phyloP scores from a whole-genome alignment of 441 rosid species.

The Arabidopsis hybrid region DNA sequence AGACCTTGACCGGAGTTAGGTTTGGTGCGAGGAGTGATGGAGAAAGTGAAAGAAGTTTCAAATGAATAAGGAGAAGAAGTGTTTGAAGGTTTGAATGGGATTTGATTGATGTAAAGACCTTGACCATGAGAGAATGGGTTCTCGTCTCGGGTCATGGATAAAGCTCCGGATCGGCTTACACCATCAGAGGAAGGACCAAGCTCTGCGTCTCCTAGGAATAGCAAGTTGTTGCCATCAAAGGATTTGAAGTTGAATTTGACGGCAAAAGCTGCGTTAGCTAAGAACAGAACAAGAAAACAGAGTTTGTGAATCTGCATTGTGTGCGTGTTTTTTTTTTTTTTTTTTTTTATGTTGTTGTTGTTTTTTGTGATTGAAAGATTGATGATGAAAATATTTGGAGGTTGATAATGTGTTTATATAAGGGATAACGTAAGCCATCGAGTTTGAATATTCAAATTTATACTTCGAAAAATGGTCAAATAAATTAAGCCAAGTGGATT shows the following conservation, averaged over 20 bases:
- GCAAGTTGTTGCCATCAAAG: conserved; percentile 29
- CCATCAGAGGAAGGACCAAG: conserved; percentile 39
- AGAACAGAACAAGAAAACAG: conserved; percentile 42
- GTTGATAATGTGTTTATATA: conserved; percentile 25
- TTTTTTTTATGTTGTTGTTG: not conserved
- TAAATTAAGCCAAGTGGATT: conserved; percentile 40
- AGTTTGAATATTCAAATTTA: not conserved
- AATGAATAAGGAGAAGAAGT: conserved; percentile 42
- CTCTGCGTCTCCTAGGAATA: conserved; percentile 44
- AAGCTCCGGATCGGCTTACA: conserved; percentile 23
- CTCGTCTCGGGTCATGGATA: conserved; percentile 41
- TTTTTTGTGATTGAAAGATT: not conserved
- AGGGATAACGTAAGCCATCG: conserved; percentile 31
- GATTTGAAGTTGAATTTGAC: conserved; percentile 39
- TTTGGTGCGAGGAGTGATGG: conserved; percentile 40
- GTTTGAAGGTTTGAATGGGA: conserved; percentile 36
- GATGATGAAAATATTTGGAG: conserved; percentile 14
- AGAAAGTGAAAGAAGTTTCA: conserved; percentile 46
- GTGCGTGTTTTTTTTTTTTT: not conserved
- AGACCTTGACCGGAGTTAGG: conserved; percentile 46
- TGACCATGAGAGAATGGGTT: conserved; percentile 41
- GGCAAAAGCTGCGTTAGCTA: conserved; percentile 33
- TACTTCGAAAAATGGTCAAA: conserved; percentile 26
- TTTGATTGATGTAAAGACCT: conserved; percentile 41
- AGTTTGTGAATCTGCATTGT: conserved; percentile 42